A percentile compares a stretch with the other conserved stretches of the same genome.
Evolutionary conservation across 257 asterid genomes (phyloP).

Genomic region (Forsythia suspensa): DNA sequence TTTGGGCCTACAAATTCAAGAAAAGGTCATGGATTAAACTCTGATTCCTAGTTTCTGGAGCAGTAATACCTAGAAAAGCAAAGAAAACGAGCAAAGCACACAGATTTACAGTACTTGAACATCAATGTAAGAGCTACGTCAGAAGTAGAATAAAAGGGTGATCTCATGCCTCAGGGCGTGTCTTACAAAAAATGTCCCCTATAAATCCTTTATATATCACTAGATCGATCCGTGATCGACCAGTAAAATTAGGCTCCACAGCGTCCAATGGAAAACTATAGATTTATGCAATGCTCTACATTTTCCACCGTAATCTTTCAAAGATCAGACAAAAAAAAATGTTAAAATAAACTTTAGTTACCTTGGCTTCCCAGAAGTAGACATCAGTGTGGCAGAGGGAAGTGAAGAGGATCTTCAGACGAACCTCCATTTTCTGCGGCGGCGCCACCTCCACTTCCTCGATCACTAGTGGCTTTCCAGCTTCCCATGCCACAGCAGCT

Average conservation of each 20-base stretch:
- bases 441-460: conserved; percentile 95
- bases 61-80: background rate
- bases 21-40: background rate
- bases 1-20: conserved; percentile 63
- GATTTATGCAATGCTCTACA: background rate
- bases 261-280: background rate
- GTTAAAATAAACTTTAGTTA: background rate
- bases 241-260: background rate
- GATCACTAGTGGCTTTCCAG: conserved; percentile 84
- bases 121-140: too few relatives aligned
- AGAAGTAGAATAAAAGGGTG: too few relatives aligned
- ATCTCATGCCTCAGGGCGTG: too few relatives aligned
- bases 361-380: conserved; percentile 94
- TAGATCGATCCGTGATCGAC: background rate
- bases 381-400: conserved; percentile 94
- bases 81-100: background rate
- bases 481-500: conserved; percentile 97
- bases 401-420: conserved; percentile 70
- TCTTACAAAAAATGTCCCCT: too few relatives aligned
- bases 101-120: too few relatives aligned
- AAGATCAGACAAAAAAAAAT: background rate
- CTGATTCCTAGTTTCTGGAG: background rate
- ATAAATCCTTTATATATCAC: too few relatives aligned
- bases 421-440: conserved; percentile 90
- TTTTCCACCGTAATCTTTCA: background rate